phyloP scores from a whole-genome alignment of 2,329 filamentous ascomycete species.

The Coccinonectria pachysandricola region DNA sequence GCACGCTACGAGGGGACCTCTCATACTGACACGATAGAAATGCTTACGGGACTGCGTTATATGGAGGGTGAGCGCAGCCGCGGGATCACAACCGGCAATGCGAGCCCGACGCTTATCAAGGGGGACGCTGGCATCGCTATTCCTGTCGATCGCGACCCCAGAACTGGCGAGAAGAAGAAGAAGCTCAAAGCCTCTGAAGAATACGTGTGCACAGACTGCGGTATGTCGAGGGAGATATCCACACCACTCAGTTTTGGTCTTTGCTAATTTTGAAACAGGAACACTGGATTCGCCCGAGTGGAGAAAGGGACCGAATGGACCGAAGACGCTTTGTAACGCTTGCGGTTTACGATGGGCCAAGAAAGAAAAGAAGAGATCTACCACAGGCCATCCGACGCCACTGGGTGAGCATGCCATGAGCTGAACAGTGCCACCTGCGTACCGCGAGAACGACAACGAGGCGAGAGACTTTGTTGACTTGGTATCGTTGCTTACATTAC shows the following conservation, averaged over 20 bases:
- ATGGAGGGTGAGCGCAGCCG: slow-evolving; percentile 79
- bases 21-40: slow-evolving; percentile 81
- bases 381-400: no score
- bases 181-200: slow-evolving; percentile 77
- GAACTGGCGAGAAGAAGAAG: slow-evolving; percentile 71
- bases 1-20: slow-evolving; percentile 66
- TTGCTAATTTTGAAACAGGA: no score
- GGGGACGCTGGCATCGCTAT: slow-evolving; percentile 83
- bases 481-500: no score
- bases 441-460: no score
- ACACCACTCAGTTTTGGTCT: no score
- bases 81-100: slow-evolving; percentile 78
- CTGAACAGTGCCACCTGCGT: no score
- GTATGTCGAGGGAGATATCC: no score
- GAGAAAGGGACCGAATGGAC: slow-evolving; percentile 85
- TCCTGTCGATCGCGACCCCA: slow-evolving; percentile 63
- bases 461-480: no score
- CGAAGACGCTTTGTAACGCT: slow-evolving; percentile 92
- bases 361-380: slow-evolving; percentile 81
- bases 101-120: slow-evolving; percentile 69
- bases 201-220: slow-evolving; percentile 93
- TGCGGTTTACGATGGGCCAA: slow-evolving; percentile 71
- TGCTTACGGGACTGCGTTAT: slow-evolving; percentile 82
- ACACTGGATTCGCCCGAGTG: slow-evolving; percentile 92
- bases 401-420: no score